phyloP scores from a whole-genome alignment of 306 rosid genomes.

The Hippophae gyantsensis region DNA sequence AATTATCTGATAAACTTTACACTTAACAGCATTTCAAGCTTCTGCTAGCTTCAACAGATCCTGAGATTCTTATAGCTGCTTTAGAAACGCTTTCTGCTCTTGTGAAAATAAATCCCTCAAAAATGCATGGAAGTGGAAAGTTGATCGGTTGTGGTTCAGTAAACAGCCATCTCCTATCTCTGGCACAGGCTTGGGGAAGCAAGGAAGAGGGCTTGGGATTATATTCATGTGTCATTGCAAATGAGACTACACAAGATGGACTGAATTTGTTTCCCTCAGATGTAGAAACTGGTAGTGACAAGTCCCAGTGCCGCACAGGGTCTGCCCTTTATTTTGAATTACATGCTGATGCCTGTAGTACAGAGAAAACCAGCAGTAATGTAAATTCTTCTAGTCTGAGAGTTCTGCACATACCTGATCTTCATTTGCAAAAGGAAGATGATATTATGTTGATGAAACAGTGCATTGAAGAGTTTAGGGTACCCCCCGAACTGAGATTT shows the following conservation, averaged over 20 bases:
- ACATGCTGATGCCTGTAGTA: conserved; percentile 53
- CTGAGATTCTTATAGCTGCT: conserved; percentile 76
- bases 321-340: conserved; percentile 88
- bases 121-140: conserved; percentile 87
- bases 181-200: conserved; percentile 99
- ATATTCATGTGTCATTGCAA: conserved; percentile 76
- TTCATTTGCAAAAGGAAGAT: conserved; percentile 70
- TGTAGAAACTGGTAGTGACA: conserved; percentile 48
- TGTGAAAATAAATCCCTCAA: conserved; percentile 86
- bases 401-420: conserved; percentile 72
- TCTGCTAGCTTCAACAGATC: conserved; percentile 82
- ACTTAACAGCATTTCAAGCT: conserved; percentile 83
- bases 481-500: conserved; percentile 71
- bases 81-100: conserved; percentile 87
- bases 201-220: conserved; percentile 96
- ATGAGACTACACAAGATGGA: conserved; percentile 64
- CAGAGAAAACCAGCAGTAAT: conserved; percentile 35
- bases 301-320: conserved; percentile 62
- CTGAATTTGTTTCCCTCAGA: conserved; percentile 77
- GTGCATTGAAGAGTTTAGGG: conserved; percentile 63
- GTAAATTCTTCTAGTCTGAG: conserved; percentile 37
- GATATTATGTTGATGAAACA: conserved; percentile 66
- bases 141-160: conserved; percentile 88
- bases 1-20: neutral
- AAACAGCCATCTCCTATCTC: conserved; percentile 74